phyloP scores from a whole-genome alignment of 116 monocot genomes.

The Cymodocea nodosa region DNA sequence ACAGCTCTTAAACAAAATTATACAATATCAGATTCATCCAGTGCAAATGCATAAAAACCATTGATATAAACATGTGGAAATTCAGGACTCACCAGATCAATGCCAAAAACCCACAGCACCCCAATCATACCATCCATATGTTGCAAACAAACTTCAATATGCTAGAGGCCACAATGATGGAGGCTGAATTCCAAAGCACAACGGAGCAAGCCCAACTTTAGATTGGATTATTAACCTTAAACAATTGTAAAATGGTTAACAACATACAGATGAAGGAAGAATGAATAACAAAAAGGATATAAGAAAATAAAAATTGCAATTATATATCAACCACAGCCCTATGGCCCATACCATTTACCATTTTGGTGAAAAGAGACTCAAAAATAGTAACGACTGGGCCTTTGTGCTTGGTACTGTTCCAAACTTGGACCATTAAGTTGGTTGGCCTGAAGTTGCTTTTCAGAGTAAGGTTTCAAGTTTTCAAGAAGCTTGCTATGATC shows the following conservation, averaged over 20 bases:
- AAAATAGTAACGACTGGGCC: slow-evolving; percentile 57
- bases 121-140: slow-evolving; percentile 1
- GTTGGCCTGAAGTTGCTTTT: slow-evolving; percentile 16
- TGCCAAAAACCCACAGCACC: slow-evolving; percentile 5
- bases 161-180: not conserved
- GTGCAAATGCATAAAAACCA: no score
- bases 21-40: no score
- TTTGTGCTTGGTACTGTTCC: slow-evolving; percentile 48
- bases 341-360: slow-evolving; percentile 23
- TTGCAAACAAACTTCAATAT: slow-evolving; percentile 1
- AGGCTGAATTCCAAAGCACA: slow-evolving; percentile 6
- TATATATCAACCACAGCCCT: not conserved
- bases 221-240: slow-evolving; percentile 5
- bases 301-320: not conserved
- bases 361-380: slow-evolving; percentile 23
- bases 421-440: slow-evolving; percentile 21
- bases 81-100: slow-evolving; percentile 2
- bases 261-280: not conserved
- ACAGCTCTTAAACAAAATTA: no score
- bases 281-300: not conserved
- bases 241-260: slow-evolving; percentile 1
- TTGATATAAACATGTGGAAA: not conserved
- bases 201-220: slow-evolving; percentile 3
- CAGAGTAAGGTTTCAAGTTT: slow-evolving; percentile 27
- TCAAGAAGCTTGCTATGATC: slow-evolving; percentile 57